These are phyloP conservation scores for Rhodocollybia butyracea DNA, from an alignment of 768 basidiomycete genomes.

Conservation along the genomic window DNA sequence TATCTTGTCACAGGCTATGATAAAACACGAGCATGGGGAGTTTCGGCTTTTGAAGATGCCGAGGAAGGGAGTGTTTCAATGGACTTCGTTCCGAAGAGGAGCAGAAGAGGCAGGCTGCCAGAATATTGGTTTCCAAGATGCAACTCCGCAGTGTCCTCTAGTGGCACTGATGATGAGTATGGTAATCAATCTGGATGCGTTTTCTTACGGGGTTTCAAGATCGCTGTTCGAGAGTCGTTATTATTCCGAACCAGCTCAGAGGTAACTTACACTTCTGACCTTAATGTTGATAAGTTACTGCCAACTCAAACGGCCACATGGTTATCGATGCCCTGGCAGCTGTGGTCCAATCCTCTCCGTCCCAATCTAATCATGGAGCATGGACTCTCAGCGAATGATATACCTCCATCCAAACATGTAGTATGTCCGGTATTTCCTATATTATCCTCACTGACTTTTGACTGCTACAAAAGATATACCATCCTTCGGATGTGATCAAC, in stretches of 20 bases:
- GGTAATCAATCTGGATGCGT: not conserved
- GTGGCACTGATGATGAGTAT: no score
- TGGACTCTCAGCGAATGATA: not conserved
- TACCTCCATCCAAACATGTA: not conserved
- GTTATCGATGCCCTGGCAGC: not conserved
- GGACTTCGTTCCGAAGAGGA: not conserved
- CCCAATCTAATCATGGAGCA: not conserved
- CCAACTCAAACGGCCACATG: not conserved
- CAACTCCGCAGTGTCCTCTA: not conserved
- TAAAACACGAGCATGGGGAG: not conserved
- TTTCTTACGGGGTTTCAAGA: not conserved
- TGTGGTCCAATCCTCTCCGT: not conserved
- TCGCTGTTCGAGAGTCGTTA: not conserved
- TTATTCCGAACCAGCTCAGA: not conserved
- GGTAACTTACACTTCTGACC: not conserved
- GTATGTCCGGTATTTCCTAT: not conserved
- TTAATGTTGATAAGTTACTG: not conserved
- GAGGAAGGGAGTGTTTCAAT: not conserved
- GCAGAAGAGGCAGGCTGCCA: not conserved
- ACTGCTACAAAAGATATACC: not conserved
- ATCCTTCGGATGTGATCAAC: not conserved
- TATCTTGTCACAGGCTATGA: conserved; percentile 1
- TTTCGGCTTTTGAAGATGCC: not conserved
- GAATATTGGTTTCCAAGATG: not conserved
- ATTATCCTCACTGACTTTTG: not conserved